Percentiles rank a stretch among this genome's conserved stretches.
Evolutionary conservation across 768 basidiomycete species (phyloP).

Genomic region (Mycena polygramma): DNA sequence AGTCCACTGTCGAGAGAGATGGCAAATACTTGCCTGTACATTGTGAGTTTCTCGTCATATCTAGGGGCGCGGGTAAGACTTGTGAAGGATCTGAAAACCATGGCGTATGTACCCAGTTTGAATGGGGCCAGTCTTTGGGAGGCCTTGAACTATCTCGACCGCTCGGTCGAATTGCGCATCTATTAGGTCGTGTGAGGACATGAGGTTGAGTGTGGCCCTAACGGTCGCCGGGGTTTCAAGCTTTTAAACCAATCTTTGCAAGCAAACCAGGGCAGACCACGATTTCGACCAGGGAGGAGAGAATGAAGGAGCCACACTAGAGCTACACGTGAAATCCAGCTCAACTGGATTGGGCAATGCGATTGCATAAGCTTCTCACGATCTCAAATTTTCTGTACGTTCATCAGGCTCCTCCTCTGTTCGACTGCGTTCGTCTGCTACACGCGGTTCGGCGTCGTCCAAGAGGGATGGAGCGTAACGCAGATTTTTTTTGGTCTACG

Average conservation of each 20-base stretch:
- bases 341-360: neutral
- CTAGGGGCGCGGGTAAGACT: neutral
- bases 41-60: slow-evolving; percentile 94
- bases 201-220: neutral
- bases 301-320: no score
- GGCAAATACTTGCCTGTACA: slow-evolving; percentile 79
- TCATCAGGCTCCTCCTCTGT: no score
- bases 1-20: slow-evolving; percentile 8
- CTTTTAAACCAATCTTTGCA: no score
- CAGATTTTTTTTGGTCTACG: no score
- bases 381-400: no score
- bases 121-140: slow-evolving; percentile 95
- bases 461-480: no score
- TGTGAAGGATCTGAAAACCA: neutral
- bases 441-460: no score
- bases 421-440: no score
- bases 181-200: slow-evolving; percentile 74
- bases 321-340: no score
- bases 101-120: slow-evolving; percentile 70
- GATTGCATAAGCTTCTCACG: no score
- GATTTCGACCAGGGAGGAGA: no score
- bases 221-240: neutral
- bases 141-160: slow-evolving; percentile 92
- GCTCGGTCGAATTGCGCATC: slow-evolving; percentile 93
- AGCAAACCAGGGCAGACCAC: no score